Conservation (phyloP, 2,329 filamentous ascomycete species). For the Talaromyces sp. region DNA sequence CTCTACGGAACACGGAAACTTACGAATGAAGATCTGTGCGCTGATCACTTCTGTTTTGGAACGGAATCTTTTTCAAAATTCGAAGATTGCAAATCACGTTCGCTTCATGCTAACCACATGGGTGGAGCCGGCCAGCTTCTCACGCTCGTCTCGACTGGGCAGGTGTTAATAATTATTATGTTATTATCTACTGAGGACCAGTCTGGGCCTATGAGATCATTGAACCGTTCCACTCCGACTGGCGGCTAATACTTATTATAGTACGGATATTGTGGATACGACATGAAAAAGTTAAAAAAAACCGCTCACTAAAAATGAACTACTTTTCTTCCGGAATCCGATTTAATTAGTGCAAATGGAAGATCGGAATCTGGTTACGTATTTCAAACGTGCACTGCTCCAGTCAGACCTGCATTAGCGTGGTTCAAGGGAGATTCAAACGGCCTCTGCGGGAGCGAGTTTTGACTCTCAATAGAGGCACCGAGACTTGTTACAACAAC, state of each 20-base stretch:
- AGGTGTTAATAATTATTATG: too few species aligned
- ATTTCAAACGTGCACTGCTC: neutral
- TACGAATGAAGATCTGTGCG: neutral
- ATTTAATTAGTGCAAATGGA: neutral
- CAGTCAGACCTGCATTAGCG: neutral
- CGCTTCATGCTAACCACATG: neutral
- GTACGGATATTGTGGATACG: too few species aligned
- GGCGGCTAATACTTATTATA: neutral
- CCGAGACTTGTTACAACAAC: neutral
- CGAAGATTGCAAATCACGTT: neutral
- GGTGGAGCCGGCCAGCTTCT: neutral
- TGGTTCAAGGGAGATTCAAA: neutral
- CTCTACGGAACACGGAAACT: too few species aligned
- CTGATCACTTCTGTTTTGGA: neutral
- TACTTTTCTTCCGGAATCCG: neutral
- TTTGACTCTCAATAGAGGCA: neutral
- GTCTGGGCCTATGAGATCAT: neutral
- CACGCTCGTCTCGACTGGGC: neutral
- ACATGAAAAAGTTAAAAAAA: too few species aligned
- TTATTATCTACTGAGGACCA: too few species aligned
- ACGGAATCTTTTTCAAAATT: neutral
- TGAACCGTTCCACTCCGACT: neutral
- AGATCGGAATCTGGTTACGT: neutral
- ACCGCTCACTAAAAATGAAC: neutral
- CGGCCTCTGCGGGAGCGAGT: neutral